A percentile compares a stretch with the other conserved stretches of the same genome.
Conservation (phyloP, 805 yeast genomes). For the Barnettozyma wickerhamii region DNA sequence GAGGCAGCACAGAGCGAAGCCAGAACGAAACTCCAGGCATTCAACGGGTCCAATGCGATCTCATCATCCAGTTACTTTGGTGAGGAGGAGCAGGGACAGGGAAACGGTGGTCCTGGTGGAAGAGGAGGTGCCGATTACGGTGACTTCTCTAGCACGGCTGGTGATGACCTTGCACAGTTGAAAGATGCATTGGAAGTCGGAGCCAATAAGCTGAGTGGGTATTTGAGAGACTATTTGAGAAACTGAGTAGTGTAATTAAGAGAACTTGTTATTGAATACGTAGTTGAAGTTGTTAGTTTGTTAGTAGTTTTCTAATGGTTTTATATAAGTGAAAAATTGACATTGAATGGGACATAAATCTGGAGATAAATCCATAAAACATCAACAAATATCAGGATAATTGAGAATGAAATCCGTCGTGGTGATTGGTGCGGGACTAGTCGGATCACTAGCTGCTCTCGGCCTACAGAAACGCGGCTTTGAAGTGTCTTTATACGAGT, state of each 20-base stretch:
- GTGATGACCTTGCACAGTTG: constrained; percentile 82
- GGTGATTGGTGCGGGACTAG: constrained; percentile 87
- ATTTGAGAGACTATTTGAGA: constrained; percentile 80
- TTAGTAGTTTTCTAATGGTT: too few relatives aligned
- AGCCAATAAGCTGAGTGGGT: constrained; percentile 81
- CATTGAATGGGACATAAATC: too few relatives aligned
- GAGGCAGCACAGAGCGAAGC: constrained; percentile 79
- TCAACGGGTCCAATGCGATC: constrained; percentile 83
- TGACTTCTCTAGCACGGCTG: constrained; percentile 69
- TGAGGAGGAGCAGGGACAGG: constrained; percentile 59
- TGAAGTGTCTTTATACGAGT: constrained; percentile 67
- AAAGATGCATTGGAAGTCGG: constrained; percentile 93
- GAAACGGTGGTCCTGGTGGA: constrained; percentile 30
- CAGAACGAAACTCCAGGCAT: constrained; percentile 69
- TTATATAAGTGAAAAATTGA: too few relatives aligned
- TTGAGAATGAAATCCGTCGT: constrained; percentile 35
- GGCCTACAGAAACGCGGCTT: constrained; percentile 72
- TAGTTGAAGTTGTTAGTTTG: too few relatives aligned
- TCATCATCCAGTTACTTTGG: constrained; percentile 94
- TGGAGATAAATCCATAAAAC: too few relatives aligned
- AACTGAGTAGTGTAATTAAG: too few relatives aligned
- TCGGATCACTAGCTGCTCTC: constrained; percentile 81
- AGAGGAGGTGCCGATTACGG: constrained; percentile 44
- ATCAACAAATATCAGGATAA: too few relatives aligned
- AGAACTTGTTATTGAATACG: too few relatives aligned